Evolutionary conservation across 1,139 yeast species (phyloP), one percentile per base, ranked within the genome.

Genomic region (Nematodospora anomalae): DNA sequence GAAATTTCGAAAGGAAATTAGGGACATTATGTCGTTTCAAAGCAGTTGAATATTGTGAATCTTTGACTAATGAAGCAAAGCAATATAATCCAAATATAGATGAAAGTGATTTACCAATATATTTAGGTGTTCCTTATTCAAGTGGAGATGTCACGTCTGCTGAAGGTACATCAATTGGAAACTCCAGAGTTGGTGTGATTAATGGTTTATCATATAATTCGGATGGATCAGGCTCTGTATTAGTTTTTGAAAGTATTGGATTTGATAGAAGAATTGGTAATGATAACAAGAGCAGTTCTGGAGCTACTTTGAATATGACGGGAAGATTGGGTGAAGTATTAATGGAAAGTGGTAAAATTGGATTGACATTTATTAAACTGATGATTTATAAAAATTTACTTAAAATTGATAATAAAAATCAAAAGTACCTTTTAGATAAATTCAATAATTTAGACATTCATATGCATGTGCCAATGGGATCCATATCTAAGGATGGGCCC

Each of bases 401-500:
- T 28, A 62, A 62, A 34, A 35, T 57, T 22, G 51, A 55, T 12
- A 52, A 53, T 11, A 44, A 44, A 7, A 55, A 49, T 31, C 49
- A 49, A 28, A 57, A 57, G 10, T 52, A 58, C 22, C 52, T 74
- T 23, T 52, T 70, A 29, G 71, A 67, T 34, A 62, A 60, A 46
- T 72, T 77, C 45, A 74, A 74, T 44, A 71, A 70, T 40, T 60
- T 76, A 38, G 89, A 83, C 43, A 73, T 86, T 41, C 95, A 88
- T 59, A 62, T 88, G 47, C 96, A 88, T 57, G 95, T 88, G 28
- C 96, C 96, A 1, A 83, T 83, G 67, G 96, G 96, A 0, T 85
- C 94, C 0, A 73, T 88, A 28, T 81, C 84, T 24, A 89, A 89
- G 60, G 97, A 89, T 57, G 97, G 97, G 0, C 97, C 97, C 2